Evolutionary conservation across 2,329 filamentous ascomycete species (phyloP), one percentile per base, ranked within the genome.

Genomic region (Cladophialophora yegresii): DNA sequence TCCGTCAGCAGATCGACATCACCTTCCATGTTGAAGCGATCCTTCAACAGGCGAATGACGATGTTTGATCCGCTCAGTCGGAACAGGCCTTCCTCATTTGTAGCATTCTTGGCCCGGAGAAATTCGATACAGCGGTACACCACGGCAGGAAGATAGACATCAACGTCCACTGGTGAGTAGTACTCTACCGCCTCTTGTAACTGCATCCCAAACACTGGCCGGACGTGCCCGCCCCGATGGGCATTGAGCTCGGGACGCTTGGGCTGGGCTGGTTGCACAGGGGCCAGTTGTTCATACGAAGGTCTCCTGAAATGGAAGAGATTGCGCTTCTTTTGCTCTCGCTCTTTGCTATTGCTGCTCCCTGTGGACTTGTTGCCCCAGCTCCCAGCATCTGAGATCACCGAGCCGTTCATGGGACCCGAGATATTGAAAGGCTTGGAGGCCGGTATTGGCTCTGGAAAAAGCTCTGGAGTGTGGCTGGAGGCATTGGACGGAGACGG

Each of bases 121-220:
- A 96, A 99, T 76, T 98, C 91, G 67, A 99, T 90, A 74, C 92
- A 97, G 63, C 95, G 89, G 78, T 96, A 99, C 8, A 98, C 91
- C 2, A 99, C 95, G 6, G 93, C 91, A 1, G 95, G 95, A 30
- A 99, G 80, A 30, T 90, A 88, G 6, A 92, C 87, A 65, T 87
- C 85, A 51, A 91, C 82, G 62, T 92, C 90, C 12, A 73, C 71
- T 0, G 92, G 93, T 12, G 87, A 83, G 71, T 90, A 93, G 74
- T 85, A 90, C 65, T 90, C 87, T 7, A 96, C 93, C 28, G 95
- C 95, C 72, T 98, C 93, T 8, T 87, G 87, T 58, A 99, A 80
- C 4, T 91, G 86, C 33, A 91, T 89, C 2, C 95, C 95, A 75
- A 99, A 99, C 3, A 92, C 90, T 62, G 89, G 85, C 43, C 87